Conservation (phyloP, 768 basidiomycete species). For the Leccinum truebloodii region DNA sequence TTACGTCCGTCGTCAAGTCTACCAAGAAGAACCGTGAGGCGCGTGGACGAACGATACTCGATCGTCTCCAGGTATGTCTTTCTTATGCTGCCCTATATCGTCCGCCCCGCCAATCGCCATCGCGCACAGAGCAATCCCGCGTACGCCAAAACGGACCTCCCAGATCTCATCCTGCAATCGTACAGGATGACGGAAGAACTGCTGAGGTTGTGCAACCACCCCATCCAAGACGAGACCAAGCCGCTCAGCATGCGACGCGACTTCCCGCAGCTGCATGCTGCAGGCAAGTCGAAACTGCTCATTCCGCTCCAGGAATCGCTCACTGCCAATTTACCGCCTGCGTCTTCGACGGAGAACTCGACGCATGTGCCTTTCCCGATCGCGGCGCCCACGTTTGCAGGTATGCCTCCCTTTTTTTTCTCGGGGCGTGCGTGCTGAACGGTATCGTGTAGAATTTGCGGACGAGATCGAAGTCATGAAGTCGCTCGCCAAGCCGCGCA, state of each 20-base stretch:
- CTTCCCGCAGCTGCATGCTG: slow-evolving; percentile 52
- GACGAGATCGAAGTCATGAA: slow-evolving; percentile 91
- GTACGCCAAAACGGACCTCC: slow-evolving; percentile 43
- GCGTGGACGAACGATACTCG: slow-evolving; percentile 60
- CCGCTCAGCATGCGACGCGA: slow-evolving; percentile 47
- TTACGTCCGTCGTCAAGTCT: slow-evolving; percentile 86
- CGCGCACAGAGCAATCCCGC: slow-evolving; percentile 54
- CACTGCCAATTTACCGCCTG: slow-evolving; percentile 81
- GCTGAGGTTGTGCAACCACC: slow-evolving; percentile 62
- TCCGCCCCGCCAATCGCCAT: neutral
- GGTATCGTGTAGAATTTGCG: slow-evolving; percentile 53
- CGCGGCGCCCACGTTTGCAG: slow-evolving; percentile 71
- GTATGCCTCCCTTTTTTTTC: slow-evolving; percentile 34
- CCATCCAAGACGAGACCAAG: slow-evolving; percentile 40
- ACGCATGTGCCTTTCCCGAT: slow-evolving; percentile 80
- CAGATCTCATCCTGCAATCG: slow-evolving; percentile 53
- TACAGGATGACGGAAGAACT: slow-evolving; percentile 68
- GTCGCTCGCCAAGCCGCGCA: slow-evolving; percentile 88
- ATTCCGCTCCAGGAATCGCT: slow-evolving; percentile 93
- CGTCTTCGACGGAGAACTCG: slow-evolving; percentile 52
- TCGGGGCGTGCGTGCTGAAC: neutral
- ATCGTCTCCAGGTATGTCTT: slow-evolving; percentile 53
- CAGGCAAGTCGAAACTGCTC: slow-evolving; percentile 72
- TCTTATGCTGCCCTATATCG: neutral
- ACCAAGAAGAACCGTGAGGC: slow-evolving; percentile 59